Base-by-base conservation (phyloP, 1,139 yeast species). In the Yamadazyma blattariae region DNA sequence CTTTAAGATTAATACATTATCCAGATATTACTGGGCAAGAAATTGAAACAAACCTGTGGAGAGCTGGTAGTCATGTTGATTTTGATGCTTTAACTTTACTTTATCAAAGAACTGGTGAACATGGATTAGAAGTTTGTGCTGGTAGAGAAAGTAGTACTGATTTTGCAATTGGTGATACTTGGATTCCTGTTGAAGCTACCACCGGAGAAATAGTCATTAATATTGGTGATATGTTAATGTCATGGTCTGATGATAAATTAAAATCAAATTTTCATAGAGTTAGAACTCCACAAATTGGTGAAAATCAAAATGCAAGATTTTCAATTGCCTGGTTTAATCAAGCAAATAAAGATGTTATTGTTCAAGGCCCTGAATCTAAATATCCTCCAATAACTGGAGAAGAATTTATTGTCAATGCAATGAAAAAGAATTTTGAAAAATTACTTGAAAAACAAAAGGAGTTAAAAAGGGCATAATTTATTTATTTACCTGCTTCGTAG, bases 51-150 rank as follows among this genome's bases (percentile, higher is more conserved):
- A 48, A 49, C 25, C 25, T 38, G 23, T 57, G 62, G 62, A 47
- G 62, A 37, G 60, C 61, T 11, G 62, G 59, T 11, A 57, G 60
- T 8, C 61, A 57, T 37, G 56, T 60, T 8, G 62, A 56, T 32
- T 56, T 55, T 35, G 61, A 57, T 37, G 50, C 56, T 33, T 22
- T 57, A 33, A 56, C 62, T 2, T 39, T 57, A 19, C 40, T 57
- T 22, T 57, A 56, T 32, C 60, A 57, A 43, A 50, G 57, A 42
- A 43, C 53, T 6, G 61, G 59, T 9, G 61, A 56, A 33, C 56
- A 54, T 35, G 61, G 61, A 4, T 40, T 56, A 25, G 61, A 56
- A 39, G 56, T 54, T 15, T 56, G 60, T 38, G 61, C 61, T 7
- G 61, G 61, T 5, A 48, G 61, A 42, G 57, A 54, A 29, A 51